Evolutionary conservation across 306 rosid species (phyloP).

Genomic region (Gastrolobium villosum): DNA sequence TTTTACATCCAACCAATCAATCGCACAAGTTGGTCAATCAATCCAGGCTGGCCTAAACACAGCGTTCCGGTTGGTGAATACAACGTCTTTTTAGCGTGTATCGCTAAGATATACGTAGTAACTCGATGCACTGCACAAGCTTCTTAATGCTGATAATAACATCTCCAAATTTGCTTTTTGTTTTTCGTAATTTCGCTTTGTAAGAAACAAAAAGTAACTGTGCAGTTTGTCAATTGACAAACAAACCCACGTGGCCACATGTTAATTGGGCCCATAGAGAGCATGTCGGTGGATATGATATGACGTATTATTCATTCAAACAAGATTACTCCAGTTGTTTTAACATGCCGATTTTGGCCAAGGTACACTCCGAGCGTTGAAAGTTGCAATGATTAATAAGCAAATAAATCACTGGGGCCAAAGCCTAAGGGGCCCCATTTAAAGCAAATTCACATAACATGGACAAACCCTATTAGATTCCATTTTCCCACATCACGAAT

Average conservation of each 20-base stretch:
- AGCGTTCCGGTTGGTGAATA: background rate
- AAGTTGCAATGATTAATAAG: constrained; percentile 31
- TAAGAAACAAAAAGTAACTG: background rate
- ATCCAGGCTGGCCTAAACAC: background rate
- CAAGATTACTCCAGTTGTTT: constrained; percentile 8
- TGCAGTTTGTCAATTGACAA: background rate
- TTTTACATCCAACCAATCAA: background rate
- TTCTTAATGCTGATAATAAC: background rate
- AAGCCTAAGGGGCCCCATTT: background rate
- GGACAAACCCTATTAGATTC: constrained; percentile 34
- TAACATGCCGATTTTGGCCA: background rate
- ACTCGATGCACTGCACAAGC: background rate
- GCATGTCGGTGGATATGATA: constrained; percentile 45
- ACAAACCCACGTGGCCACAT: constrained; percentile 28
- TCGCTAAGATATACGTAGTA: background rate
- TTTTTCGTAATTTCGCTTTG: background rate
- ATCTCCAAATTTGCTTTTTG: constrained; percentile 11
- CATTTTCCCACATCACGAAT: background rate
- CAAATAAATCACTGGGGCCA: background rate
- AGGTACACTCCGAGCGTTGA: background rate
- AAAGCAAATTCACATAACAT: constrained; percentile 32
- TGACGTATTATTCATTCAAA: constrained; percentile 10
- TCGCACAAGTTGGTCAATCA: background rate
- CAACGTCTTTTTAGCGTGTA: constrained; percentile 6
- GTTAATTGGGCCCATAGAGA: constrained; percentile 9